Base-by-base conservation (phyloP, 75 land plant genomes). In the Adiantum capillusveneris region DNA sequence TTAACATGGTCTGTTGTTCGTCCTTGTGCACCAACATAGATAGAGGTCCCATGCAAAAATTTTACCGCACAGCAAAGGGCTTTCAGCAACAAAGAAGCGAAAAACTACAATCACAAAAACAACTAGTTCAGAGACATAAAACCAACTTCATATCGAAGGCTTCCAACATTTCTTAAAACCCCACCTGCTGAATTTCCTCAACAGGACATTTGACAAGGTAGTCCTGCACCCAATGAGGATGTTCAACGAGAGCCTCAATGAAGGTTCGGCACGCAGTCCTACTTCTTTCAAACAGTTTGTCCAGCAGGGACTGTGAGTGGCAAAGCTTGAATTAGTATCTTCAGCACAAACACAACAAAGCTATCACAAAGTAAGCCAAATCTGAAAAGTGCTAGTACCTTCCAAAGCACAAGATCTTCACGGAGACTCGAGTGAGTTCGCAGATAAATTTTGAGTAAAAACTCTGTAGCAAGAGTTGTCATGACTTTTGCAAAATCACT, bases 121-220 rank as follows among this genome's bases (percentile, higher is more conserved):
- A 53, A 14, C 18, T 29, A 31, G 19, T 41, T 36, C 57, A 55
- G 16, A 2, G 22, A 11, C 11, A 9, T 34, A 9, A 34, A n/a
- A n/a, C n/a, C n/a, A n/a, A 57, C 17, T 29, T 30, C 3, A 26
- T 25, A 54, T 6, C 11, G 25, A 6, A 7, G 31, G 21, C n/a
- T n/a, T n/a, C n/a, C n/a, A n/a, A n/a, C n/a, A n/a, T n/a, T n/a
- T n/a, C n/a, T n/a, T 1, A 36, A 34, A 24, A 21, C 31, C 2
- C 29, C 11, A 69, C 71, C 58, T 69, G 71, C 29, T 60, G 69
- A 42, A 63, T 60, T 39, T 69, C 67, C 18, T 69, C 71, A 51
- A 69, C 29, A 1, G 71, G 67, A 30, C 71, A 69, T 30, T 50
- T 63, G 9, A 69, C 1, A 20, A 69, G 58, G 69, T 63, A 63